Base-by-base conservation (phyloP, 2,329 filamentous ascomycete genomes). In the Aspergillaceae sp. region DNA sequence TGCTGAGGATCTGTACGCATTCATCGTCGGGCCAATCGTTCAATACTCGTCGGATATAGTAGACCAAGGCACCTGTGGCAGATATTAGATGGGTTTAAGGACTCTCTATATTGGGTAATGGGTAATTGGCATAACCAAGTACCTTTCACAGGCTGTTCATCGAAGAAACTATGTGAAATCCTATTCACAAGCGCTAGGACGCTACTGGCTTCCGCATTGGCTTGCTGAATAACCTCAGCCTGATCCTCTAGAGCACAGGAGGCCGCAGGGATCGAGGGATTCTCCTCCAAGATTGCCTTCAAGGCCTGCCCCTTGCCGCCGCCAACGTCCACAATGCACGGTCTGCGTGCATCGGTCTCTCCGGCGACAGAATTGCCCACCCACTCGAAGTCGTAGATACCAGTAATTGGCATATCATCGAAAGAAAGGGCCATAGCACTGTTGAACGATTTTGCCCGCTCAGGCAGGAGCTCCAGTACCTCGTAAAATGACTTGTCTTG, bases 271-370 rank as follows among this genome's bases (percentile, higher is more conserved):
- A 44, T 38, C 7, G 9, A n/a, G 27, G 33, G 34, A 9, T 37
- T 29, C 32, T 36, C 34, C 9, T 29, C 34, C 9, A 44, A 27
- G 30, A 44, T 44, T 4, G 11, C 42, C 19, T 30, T 38, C 33
- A 44, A 36, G 5, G 42, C 42, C n/a, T 38, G 42, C 33, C 42
- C 42, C 7, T 44, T 37, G 7, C 42, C 34, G 19, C 42, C 42
- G 4, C 42, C 42, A 4, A 44, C 34, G 5, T 44, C 42, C 7
- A 44, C 42, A 10, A 40, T 44, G 11, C 9, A 7, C 19, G 34
- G 33, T 7, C 42, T n/a, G n/a, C 27, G n/a, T 9, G 4, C n/a
- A 41, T 41, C 40, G n/a, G n/a, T 27, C 40, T 41, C 6, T 3
- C 26, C 9, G 26, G 5, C 2, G 19, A 19, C 19, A 19, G 7